Evolutionary conservation across 192 early-diverging fungal genomes (phyloP), one percentile per base, ranked within the genome.

Genomic region (Podila clonocystis): DNA sequence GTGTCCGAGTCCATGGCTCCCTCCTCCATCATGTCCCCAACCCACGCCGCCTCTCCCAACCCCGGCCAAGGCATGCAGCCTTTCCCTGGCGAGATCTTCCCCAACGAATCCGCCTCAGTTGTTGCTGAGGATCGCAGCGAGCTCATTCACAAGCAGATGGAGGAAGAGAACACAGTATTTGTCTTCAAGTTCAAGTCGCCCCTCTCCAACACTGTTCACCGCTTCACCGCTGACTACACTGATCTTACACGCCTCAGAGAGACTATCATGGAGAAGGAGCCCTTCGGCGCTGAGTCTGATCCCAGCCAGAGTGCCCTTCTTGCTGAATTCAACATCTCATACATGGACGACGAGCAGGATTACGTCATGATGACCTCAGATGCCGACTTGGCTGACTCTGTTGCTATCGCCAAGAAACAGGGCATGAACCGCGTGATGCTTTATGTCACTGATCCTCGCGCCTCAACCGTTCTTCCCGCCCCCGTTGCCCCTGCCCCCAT

Each of bases 311-410:
- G 83, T 72, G 57, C 71, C 13, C 74, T 68, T 41, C 57, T 82
- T 6, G 67, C 77, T 57, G 79, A 84, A 62, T 88, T 80, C 73
- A 84, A 77, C 30, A 86, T 96, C 36, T 91, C 91, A 2, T 99
- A 97, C 73, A 79, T 95, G 67, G 97, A 99, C 74, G 97, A 99
- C 65, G 97, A 99, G 60, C 88, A 91, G 45, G 97, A 99, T 79
- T 82, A 88, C 64, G 93, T 99, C 36, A 85, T 91, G 68, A 88
- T 99, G 71, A 89, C 90, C 31, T 86, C 87, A 33, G 92, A 94
- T 63, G 87, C 87, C 4, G 96, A 98, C 71, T 79, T 99, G 67
- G 77, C 88, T 19, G 95, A 97, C 57, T 95, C 97, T 13, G 94
- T 98, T 0, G 72, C 89, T 5, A 87, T 96, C 82, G 95, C 96